Evolutionary conservation across 495 filamentous ascomycete genomes (phyloP), one percentile per base, ranked within the genome.

Genomic region (Lasiosphaeria hispida): DNA sequence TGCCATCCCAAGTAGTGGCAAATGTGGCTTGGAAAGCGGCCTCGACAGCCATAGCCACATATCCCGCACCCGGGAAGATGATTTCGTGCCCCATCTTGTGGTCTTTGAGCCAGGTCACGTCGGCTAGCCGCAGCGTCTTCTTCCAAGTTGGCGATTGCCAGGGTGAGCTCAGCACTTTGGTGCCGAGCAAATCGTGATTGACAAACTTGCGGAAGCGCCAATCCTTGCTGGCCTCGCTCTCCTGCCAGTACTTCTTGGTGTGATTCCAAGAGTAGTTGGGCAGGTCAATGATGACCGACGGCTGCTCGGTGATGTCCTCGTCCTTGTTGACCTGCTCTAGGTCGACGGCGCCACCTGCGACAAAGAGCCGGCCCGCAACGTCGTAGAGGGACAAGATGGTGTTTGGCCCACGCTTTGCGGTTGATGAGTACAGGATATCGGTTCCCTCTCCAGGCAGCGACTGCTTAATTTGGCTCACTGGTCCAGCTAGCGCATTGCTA

Each of bases 401-500:
- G 1, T 69, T 63, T 0, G 59, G 42, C 7, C 60, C 68, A 0
- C 76, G 65, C 3, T 63, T 55, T 7, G 72, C 53, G 0, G 71
- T 52, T 0, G 71, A 44, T 0, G 63, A 33, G 34, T 77, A 80
- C 19, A 30, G 11, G 4, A 40, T 33, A 4, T 49, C 13, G 43
- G 57, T 55, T 7, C 56, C 7, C 37, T 48, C 13, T 36, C 40
- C 5, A 14, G 41, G 37, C 64, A 54, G 15, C 4, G 40, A 23
- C 14, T 62, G 64, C 15, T 63, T 54, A 14, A 72, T 77, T 36
- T 82, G 74, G 18, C 68, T 69, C 14, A 79, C 64, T 0, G 81
- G 76, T 3, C 76, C 77, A 10, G 73, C 69, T 0, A 85, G 55
- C 0, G 78, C 76, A 0, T 68, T 59, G 40, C 79, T 76, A 1